Evolutionary conservation across 306 rosid genomes (phyloP).

Genomic region (Rosa rugosa): DNA sequence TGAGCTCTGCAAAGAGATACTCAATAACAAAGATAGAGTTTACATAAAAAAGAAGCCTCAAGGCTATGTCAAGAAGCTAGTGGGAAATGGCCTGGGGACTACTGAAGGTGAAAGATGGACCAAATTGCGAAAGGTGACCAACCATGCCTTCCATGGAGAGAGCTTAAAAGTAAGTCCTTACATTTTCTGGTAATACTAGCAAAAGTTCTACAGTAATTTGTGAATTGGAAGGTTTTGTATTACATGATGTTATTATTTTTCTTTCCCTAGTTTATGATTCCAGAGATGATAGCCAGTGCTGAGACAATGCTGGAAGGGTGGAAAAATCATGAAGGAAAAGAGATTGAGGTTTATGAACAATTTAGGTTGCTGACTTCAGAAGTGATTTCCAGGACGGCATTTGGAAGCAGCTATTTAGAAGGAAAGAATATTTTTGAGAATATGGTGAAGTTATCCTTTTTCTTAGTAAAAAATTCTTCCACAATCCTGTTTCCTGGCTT

Average conservation of each 20-base stretch:
- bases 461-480: constrained; percentile 4
- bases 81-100: background rate
- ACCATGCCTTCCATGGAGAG: background rate
- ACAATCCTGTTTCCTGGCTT: constrained; percentile 24
- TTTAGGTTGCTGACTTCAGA: constrained; percentile 30
- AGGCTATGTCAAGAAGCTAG: constrained; percentile 5
- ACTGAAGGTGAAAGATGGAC: background rate
- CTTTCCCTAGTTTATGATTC: constrained; percentile 20
- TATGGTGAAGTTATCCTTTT: constrained; percentile 13
- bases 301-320: constrained; percentile 30
- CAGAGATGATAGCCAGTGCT: constrained; percentile 27
- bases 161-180: background rate
- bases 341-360: constrained; percentile 34
- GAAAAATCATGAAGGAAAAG: constrained; percentile 29
- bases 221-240: too few relatives aligned
- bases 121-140: background rate
- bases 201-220: background rate
- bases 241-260: background rate
- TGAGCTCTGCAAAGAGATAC: background rate
- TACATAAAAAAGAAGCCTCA: background rate
- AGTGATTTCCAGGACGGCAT: constrained; percentile 31
- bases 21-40: background rate
- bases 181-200: background rate
- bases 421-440: constrained; percentile 28
- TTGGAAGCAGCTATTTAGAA: constrained; percentile 34